Percentiles rank a stretch among this genome's conserved stretches.
These are phyloP conservation scores for Cyberlindnera galapagoensis DNA, from an alignment of 805 yeast species.

Conservation along the genomic window DNA sequence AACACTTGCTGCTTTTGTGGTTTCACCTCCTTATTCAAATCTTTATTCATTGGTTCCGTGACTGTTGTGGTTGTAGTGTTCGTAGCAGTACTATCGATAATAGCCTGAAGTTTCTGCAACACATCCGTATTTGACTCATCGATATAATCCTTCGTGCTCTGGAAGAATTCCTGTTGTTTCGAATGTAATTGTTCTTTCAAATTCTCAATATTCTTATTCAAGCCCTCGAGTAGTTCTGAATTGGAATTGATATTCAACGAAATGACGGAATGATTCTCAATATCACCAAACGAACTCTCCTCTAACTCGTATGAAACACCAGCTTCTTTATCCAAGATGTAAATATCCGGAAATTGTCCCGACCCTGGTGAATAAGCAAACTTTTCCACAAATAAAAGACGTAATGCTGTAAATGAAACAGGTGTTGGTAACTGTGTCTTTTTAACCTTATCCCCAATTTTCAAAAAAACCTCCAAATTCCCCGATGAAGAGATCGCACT, in stretches of 20 bases:
- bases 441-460: slow-evolving; percentile 46
- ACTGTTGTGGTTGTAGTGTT: neutral
- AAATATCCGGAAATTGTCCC: slow-evolving; percentile 70
- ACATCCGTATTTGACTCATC: slow-evolving; percentile 18
- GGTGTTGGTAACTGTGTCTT: slow-evolving; percentile 34
- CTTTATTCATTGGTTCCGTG: neutral
- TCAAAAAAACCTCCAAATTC: slow-evolving; percentile 35
- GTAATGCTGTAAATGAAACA: slow-evolving; percentile 36
- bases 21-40: neutral
- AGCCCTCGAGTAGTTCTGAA: slow-evolving; percentile 11
- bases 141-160: slow-evolving; percentile 19
- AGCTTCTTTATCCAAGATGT: slow-evolving; percentile 54
- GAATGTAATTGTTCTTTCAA: slow-evolving; percentile 12
- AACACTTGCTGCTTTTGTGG: slow-evolving; percentile 2
- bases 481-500: too few relatives aligned
- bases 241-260: slow-evolving; percentile 45
- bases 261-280: slow-evolving; percentile 53
- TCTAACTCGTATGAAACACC: slow-evolving; percentile 77
- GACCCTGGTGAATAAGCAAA: slow-evolving; percentile 78
- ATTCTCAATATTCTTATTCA: slow-evolving; percentile 16
- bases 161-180: slow-evolving; percentile 11
- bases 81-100: slow-evolving; percentile 6
- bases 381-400: slow-evolving; percentile 76
- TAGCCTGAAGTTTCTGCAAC: slow-evolving; percentile 13
- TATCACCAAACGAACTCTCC: slow-evolving; percentile 51